Base-by-base conservation (phyloP, 805 yeast genomes). In the Kuraishia piskuri region DNA sequence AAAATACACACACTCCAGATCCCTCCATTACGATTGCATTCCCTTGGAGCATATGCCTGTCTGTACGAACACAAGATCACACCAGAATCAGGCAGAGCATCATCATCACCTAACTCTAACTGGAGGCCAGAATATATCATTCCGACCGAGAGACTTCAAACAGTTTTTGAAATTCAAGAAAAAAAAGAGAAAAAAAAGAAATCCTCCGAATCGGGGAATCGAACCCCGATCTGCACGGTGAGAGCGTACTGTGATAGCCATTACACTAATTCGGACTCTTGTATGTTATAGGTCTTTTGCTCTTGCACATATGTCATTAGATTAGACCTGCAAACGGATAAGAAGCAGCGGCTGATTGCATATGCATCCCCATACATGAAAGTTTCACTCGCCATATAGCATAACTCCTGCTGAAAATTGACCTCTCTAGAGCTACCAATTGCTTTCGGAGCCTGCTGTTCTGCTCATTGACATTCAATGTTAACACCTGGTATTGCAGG, bases 101-200 rank as follows among this genome's bases (percentile, higher is more conserved):
- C n/a, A n/a, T n/a, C n/a, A n/a, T n/a, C n/a, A n/a, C n/a, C n/a
- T n/a, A n/a, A n/a, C n/a, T n/a, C n/a, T n/a, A n/a, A n/a, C n/a
- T n/a, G n/a, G n/a, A n/a, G n/a, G n/a, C n/a, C n/a, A n/a, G n/a
- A n/a, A n/a, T n/a, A n/a, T n/a, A n/a, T n/a, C n/a, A n/a, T n/a
- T n/a, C n/a, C n/a, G n/a, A 17, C 40, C 9, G 40, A 31, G 17
- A 31, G 17, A 17, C 40, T 31, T 17, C 40, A 10, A 10, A 31
- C 9, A 17, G 17, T 46, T 48, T 45, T 46, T 48, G 25, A 45
- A 47, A 45, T 48, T 40, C 24, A 47, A 52, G 62, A 19, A 58
- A 61, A 25, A 57, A 56, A 47, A 50, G 54, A 45, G 52, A 57
- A 40, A 52, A 52, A 48, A 48, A 48, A 51, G 25, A 51, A 47